Percentiles rank a stretch among this genome's conserved stretches.
phyloP scores from a whole-genome alignment of 345 rosid genomes.

The Aegle marmelos region DNA sequence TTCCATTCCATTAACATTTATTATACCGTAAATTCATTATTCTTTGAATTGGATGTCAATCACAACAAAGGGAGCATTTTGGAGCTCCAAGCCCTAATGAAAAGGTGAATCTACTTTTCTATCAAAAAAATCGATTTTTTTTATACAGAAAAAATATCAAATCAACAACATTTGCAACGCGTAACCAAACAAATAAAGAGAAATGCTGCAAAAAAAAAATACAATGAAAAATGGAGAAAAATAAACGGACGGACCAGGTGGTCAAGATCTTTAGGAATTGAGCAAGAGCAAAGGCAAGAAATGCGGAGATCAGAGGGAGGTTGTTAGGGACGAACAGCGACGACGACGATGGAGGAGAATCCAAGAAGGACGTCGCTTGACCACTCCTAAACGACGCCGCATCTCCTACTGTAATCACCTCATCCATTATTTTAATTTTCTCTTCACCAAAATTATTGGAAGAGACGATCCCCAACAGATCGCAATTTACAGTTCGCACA shows the following conservation, averaged over 20 bases:
- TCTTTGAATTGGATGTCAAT: neutral
- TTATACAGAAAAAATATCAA: neutral
- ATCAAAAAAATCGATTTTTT: neutral
- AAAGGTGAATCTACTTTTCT: neutral
- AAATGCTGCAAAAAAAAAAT: neutral
- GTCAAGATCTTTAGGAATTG: slow-evolving; percentile 97
- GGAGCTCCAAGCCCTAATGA: neutral
- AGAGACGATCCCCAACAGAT: neutral
- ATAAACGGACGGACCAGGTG: slow-evolving; percentile 59
- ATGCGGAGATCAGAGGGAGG: slow-evolving; percentile 80
- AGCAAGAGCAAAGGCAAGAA: slow-evolving; percentile 88
- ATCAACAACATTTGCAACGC: neutral
- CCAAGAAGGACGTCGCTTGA: slow-evolving; percentile 15
- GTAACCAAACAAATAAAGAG: neutral
- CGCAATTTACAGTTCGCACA: neutral
- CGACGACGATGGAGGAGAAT: slow-evolving; percentile 30
- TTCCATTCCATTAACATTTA: neutral
- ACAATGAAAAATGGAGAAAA: neutral
- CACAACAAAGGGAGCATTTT: neutral
- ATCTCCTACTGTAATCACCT: slow-evolving; percentile 61
- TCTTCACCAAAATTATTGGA: neutral
- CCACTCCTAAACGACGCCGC: slow-evolving; percentile 27
- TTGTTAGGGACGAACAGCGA: slow-evolving; percentile 50
- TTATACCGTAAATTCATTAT: no score
- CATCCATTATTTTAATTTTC: slow-evolving; percentile 30